Evolutionary conservation across 805 yeast genomes (phyloP), one percentile per base, ranked within the genome.

Genomic region (Candida yuanshanica): DNA sequence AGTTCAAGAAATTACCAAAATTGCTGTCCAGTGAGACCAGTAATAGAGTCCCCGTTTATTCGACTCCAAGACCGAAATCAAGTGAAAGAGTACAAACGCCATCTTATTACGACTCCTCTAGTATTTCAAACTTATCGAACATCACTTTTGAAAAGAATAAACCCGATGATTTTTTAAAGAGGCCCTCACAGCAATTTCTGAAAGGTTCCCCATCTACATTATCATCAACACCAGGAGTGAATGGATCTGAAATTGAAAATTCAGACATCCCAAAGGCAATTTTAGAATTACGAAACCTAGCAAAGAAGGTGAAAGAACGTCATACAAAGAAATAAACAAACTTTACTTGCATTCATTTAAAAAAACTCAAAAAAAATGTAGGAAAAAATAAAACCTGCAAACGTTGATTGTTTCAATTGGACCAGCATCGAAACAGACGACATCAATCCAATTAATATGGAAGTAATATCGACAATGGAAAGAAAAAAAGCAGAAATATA

Each of bases 41-140:
- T 2, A 17, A 17, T 5, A 53, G 53, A 25, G 36, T 52, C 31
- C 49, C 52, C 9, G 49, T 53, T 20, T 56, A 52, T 34, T 44
- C 47, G 32, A 56, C 61, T 8, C 61, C 61, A 37, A 51, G 56
- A 39, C 58, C 59, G 6, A 56, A 55, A 39, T 56, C 61, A 10
- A 52, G 58, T 20, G 54, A 53, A 7, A n/a, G 55, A 23, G 33
- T 52, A 10, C 59, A 56, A 32, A 56, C 61, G 1, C 61, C 61
- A 14, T 52, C 59, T 6, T 56, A 45, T 36, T 40, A 40, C 25
- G 52, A 52, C 36, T 49, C 51, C n/a, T 49, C 59, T 2, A 41
- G 51, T 2, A 49, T 53, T 12, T 55, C 59, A 8, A 53, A 45
- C 24, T 12, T 56, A 13, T 53, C 59, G 2, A 56, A 50, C 38